Percentiles rank a stretch among this genome's conserved stretches.
Conservation (phyloP, 2,329 filamentous ascomycete genomes). For the Fonsecaea nubica region DNA sequence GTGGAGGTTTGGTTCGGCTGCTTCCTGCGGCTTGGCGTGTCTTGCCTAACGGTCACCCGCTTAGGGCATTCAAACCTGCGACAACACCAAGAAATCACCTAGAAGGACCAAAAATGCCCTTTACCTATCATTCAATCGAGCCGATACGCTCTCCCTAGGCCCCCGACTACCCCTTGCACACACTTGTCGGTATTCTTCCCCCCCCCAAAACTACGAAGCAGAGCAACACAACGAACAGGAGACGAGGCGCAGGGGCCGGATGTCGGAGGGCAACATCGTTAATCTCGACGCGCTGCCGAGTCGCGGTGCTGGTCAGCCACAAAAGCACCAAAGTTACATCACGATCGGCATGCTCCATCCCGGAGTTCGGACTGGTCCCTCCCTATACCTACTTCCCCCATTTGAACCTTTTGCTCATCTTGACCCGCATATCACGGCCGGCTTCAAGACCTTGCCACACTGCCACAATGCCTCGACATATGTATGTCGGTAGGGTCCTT, state of each 20-base stretch:
- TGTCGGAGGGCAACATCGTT: conserved; percentile 1
- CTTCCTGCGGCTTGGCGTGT: neutral
- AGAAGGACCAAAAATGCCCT: neutral
- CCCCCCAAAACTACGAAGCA: neutral
- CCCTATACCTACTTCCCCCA: neutral
- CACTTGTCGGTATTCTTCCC: neutral
- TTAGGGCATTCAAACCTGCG: neutral
- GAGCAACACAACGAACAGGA: neutral
- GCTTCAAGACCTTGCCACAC: neutral
- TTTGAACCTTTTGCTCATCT: neutral
- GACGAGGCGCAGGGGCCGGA: neutral
- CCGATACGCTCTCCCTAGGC: neutral
- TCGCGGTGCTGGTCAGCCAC: neutral
- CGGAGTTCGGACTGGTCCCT: neutral
- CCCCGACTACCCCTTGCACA: neutral
- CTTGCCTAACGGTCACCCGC: neutral
- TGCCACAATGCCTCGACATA: neutral
- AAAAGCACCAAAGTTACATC: neutral
- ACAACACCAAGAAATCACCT: neutral
- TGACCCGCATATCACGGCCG: neutral
- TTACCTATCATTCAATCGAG: neutral
- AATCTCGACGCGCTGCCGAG: conserved; percentile 3
- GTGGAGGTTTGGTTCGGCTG: neutral
- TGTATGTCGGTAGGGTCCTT: neutral
- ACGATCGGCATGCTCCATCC: neutral